Base-by-base conservation (phyloP, 2,329 filamentous ascomycete species). In the Eurotiales sp. region DNA sequence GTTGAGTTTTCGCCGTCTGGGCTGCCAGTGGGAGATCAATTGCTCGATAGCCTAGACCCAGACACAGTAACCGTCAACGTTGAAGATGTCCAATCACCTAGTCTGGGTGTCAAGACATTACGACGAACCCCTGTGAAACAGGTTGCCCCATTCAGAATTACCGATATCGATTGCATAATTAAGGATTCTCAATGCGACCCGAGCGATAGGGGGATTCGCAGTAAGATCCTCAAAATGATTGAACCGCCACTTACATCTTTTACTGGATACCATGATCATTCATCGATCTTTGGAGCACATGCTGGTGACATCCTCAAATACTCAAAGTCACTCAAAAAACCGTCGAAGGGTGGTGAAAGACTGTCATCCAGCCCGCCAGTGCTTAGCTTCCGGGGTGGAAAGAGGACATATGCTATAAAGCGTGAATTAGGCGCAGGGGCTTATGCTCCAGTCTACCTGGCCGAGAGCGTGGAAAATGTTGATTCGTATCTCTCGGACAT, bases 391-490 rank as follows among this genome's bases (percentile, higher is more conserved):
- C 77, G 82, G 0, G 82, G 82, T 34, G 77, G 81, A 2, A 72
- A 79, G 19, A 77, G 84, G 34, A 80, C 79, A 37, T 99, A 96
- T 68, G 86, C 82, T 1, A 72, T 97, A 51, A 89, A 87, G 64
- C 83, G 86, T 45, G 90, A 97, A 66, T 82, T 99, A 11, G 93
- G 93, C 1, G 88, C 90, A 23, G 93, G 93, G 8, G 93, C 93
- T 1, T 99, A 95, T 70, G 93, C 92, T 0, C 92, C 93, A 0
- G 93, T 99, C 2, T 99, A 96, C 65, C 81, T 99, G 0, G 86
- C 91, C 7, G 89, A 96, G 64, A 82, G 79, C 59, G 86, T 86
- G 60, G 79, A 82, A n/a, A 27, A 71, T 32, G 65, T 65, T n/a
- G 56, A 61, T 21, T 53, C 52, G 14, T 57, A 48, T 10, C 30